Percentiles rank a stretch among this genome's conserved stretches.
Conservation (phyloP, 2,329 filamentous ascomycete species). For the Malbranchea cinnamomea region DNA sequence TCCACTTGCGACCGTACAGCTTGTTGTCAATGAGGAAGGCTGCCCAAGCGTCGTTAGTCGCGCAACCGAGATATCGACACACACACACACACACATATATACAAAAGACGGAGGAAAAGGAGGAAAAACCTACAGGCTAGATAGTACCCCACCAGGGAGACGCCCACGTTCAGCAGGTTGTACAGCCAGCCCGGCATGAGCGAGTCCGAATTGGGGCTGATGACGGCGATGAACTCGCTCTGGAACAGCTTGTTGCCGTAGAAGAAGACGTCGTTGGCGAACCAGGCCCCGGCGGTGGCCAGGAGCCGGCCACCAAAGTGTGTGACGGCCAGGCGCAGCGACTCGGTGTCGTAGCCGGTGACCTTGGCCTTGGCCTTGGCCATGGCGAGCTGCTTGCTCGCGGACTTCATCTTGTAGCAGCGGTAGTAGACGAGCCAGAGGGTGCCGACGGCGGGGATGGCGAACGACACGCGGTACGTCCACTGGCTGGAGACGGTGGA, state of each 20-base stretch:
- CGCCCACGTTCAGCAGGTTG: conserved; percentile 81
- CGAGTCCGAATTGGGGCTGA: conserved; percentile 52
- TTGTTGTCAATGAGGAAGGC: conserved; percentile 84
- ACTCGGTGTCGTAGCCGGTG: conserved; percentile 83
- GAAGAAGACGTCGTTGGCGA: conserved; percentile 96
- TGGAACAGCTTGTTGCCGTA: conserved; percentile 99
- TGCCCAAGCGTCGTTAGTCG: conserved; percentile 4
- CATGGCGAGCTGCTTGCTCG: conserved; percentile 63
- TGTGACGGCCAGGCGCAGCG: conserved; percentile 59
- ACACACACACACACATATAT: too few species aligned
- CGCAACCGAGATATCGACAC: not conserved
- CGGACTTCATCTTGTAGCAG: conserved; percentile 84
- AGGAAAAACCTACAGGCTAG: conserved; percentile 40
- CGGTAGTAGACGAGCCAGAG: conserved; percentile 94
- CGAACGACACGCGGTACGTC: conserved; percentile 85
- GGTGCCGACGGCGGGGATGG: conserved; percentile 77
- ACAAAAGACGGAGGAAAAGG: not conserved
- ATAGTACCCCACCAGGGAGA: conserved; percentile 81
- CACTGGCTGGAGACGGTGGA: conserved; percentile 64
- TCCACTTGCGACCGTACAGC: conserved; percentile 87
- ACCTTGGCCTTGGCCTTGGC: conserved; percentile 78
- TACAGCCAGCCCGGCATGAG: conserved; percentile 82
- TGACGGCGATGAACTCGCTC: conserved; percentile 70
- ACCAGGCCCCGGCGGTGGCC: conserved; percentile 82
- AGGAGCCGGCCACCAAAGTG: conserved; percentile 78